Base-by-base conservation (phyloP, 164 flowering plant genomes). In the Akebia trifoliata region DNA sequence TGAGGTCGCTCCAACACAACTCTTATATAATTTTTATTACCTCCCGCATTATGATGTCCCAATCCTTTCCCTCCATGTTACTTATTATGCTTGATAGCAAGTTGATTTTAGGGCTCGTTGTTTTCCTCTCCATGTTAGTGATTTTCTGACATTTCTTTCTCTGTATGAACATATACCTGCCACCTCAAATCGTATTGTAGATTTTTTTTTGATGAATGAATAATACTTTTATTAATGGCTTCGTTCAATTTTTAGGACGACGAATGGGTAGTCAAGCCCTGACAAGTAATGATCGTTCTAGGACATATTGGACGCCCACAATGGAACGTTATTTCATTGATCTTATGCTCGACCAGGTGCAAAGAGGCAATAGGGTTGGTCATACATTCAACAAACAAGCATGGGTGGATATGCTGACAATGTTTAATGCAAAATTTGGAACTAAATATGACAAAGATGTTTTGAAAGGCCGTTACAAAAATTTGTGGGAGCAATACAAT, bases 291-390 rank as follows among this genome's bases (percentile, higher is more conserved):
- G 81, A 82, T 24, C 68, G 80, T 4, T 69, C 81, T 8, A 78
- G 84, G 60, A 78, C 79, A 30, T 70, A 75, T 57, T 82, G 87
- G 84, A 79, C 82, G 1, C 78, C 81, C 46, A 48, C 79, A 45
- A 82, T 82, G 87, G 84, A 80, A 53, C 77, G 80, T 7, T 82
- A 72, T 61, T 82, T 78, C 56, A 63, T 80, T 52, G 79, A 82
- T 59, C 78, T 82, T 47, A 78, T 82, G 84, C 53, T 82, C 44
- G 87, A 80, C 60, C 82, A 82, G 47, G 63, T 76, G 66, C 71
- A 67, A 18, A 76, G 74, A 63, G 84, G 83, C 47, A 72, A 74
- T 37, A 71, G 77, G 54, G 46, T 49, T 42, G 82, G 82, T 25
- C 81, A 78, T 50, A 79, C 83, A 11, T 80, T 82, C 67, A 80